These are phyloP conservation scores for Rhinocladiella mackenziei DNA, from an alignment of 2,329 filamentous ascomycete species.

Conservation along the genomic window DNA sequence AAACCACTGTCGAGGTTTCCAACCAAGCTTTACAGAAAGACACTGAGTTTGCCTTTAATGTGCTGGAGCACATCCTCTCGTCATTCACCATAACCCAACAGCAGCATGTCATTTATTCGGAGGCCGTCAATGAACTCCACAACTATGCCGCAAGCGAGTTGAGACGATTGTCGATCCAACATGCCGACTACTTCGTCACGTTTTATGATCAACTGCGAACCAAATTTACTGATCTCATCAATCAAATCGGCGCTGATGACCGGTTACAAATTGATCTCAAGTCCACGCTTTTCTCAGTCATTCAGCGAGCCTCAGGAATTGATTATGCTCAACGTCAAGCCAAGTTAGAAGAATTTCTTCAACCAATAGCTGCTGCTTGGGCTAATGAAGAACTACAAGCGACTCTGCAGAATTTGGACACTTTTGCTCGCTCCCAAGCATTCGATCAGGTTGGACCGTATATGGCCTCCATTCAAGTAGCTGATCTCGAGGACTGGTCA, in stretches of 20 bases:
- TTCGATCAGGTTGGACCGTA: constrained; percentile 79
- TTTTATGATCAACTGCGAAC: constrained; percentile 84
- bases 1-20: constrained; percentile 79
- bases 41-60: constrained; percentile 76
- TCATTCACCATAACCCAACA: constrained; percentile 72
- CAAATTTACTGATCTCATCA: constrained; percentile 75
- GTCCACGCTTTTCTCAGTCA: constrained; percentile 89
- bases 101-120: constrained; percentile 69
- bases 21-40: constrained; percentile 74
- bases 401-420: constrained; percentile 67
- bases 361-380: constrained; percentile 80
- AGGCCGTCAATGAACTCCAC: constrained; percentile 86
- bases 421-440: constrained; percentile 75
- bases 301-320: constrained; percentile 78
- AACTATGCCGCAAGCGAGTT: constrained; percentile 80
- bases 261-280: constrained; percentile 81
- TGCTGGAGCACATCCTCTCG: constrained; percentile 85
- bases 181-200: constrained; percentile 81
- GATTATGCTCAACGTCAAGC: constrained; percentile 66
- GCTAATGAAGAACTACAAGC: constrained; percentile 64
- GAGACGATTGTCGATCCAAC: constrained; percentile 81
- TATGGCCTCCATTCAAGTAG: constrained; percentile 66
- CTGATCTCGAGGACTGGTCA: constrained; percentile 79
- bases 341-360: constrained; percentile 71
- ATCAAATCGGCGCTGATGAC: constrained; percentile 69